phyloP scores from a whole-genome alignment of 2,329 filamentous ascomycete species.

The Hypomyces rosellus region DNA sequence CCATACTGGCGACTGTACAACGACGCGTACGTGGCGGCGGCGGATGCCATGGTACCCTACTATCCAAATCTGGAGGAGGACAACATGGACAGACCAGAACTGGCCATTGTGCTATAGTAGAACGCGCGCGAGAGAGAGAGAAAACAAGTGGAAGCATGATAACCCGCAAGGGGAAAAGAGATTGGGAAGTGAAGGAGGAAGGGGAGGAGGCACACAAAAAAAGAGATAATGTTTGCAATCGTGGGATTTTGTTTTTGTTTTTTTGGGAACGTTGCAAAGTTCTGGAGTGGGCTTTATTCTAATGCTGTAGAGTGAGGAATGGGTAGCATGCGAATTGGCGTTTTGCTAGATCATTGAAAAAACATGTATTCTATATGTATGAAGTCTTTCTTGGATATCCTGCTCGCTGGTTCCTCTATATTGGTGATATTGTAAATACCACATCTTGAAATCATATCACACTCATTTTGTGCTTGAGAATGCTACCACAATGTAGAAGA shows the following conservation, averaged over 20 bases:
- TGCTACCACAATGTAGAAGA: too few species aligned
- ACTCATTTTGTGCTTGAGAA: too few species aligned
- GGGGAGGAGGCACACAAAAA: neutral
- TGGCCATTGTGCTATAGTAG: constrained; percentile 73
- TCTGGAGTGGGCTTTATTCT: neutral
- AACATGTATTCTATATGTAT: neutral
- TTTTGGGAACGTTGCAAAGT: neutral
- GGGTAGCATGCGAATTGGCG: neutral
- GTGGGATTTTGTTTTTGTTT: neutral
- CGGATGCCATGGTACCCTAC: constrained; percentile 93
- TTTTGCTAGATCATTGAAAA: neutral
- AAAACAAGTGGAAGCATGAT: too few species aligned
- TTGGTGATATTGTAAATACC: too few species aligned
- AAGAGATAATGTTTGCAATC: neutral
- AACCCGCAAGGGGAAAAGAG: too few species aligned
- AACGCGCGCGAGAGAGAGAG: too few species aligned
- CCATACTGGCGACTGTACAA: constrained; percentile 98
- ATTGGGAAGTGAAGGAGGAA: neutral
- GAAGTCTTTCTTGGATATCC: neutral
- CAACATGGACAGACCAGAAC: constrained; percentile 68
- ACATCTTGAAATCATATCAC: too few species aligned
- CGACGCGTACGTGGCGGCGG: constrained; percentile 88
- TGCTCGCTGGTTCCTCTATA: neutral
- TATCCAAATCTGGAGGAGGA: constrained; percentile 85
- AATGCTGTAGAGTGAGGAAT: neutral